A percentile compares a stretch with the other conserved stretches of the same genome.
These are phyloP conservation scores for Boletus pseudopeckii DNA, from an alignment of 768 basidiomycete genomes.

Conservation along the genomic window DNA sequence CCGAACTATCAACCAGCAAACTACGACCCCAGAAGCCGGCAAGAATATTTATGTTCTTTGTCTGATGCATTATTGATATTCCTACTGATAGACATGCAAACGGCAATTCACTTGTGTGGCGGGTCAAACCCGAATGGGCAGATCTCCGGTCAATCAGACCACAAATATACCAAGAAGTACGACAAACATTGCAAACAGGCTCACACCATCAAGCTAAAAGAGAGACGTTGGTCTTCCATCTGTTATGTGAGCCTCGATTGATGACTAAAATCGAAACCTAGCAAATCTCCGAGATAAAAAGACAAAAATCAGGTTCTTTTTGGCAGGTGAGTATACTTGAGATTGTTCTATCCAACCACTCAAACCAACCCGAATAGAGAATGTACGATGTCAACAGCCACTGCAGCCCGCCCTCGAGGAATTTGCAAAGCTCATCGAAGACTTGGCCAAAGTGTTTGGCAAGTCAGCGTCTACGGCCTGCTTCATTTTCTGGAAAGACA, in stretches of 20 bases:
- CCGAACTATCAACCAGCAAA: background rate
- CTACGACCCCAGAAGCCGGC: background rate
- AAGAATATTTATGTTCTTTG: background rate
- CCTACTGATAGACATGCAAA: background rate
- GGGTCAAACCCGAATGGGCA: too few relatives aligned
- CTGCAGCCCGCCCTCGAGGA: background rate
- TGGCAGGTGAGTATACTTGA: conserved; percentile 10
- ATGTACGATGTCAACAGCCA: background rate
- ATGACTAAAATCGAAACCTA: background rate
- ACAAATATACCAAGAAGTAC: background rate
- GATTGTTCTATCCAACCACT: background rate
- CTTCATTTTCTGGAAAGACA: conserved; percentile 19
- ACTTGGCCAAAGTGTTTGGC: conserved; percentile 1
- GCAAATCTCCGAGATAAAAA: background rate
- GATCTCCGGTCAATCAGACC: background rate
- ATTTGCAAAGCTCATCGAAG: conserved; percentile 4
- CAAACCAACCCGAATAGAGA: background rate
- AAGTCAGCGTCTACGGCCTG: background rate
- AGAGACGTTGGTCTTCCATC: background rate
- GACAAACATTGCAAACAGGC: conserved; percentile 8
- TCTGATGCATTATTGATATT: background rate
- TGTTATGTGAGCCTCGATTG: background rate
- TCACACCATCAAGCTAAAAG: background rate
- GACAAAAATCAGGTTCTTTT: conserved; percentile 7
- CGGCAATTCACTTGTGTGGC: background rate